Conservation (phyloP, 2,329 filamentous ascomycete species). For the Metarhizium humberi region DNA sequence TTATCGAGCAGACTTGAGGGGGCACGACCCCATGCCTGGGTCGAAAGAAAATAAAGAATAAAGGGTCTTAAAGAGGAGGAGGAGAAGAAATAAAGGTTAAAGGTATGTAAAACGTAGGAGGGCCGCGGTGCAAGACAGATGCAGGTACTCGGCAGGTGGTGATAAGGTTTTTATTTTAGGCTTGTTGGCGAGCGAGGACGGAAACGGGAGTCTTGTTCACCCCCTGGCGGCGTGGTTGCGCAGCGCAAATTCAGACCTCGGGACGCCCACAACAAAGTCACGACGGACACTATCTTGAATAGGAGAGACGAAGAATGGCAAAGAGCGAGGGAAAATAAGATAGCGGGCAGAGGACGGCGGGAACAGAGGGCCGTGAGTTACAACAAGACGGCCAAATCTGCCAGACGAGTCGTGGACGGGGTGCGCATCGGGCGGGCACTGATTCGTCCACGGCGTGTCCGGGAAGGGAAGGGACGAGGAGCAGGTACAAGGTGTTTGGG, state of each 20-base stretch:
- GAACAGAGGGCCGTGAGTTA: background rate
- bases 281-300: too few relatives aligned
- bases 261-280: too few relatives aligned
- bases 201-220: background rate
- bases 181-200: background rate
- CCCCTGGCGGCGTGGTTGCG: background rate
- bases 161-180: conserved; percentile 1
- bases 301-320: too few relatives aligned
- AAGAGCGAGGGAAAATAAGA: too few relatives aligned
- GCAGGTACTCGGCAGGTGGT: too few relatives aligned
- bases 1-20: background rate
- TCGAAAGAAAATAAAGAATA: background rate
- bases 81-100: background rate
- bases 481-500: background rate
- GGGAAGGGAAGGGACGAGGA: background rate
- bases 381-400: background rate
- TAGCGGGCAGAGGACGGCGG: background rate
- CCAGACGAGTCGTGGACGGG: background rate
- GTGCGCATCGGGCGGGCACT: background rate
- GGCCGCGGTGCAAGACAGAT: background rate
- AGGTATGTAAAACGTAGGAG: background rate
- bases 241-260: too few relatives aligned
- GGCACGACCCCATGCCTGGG: background rate
- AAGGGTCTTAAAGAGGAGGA: background rate
- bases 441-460: background rate